Percentiles rank a stretch among this genome's conserved stretches.
These are phyloP conservation scores for Coemansia brasiliensis DNA, from an alignment of 192 early-diverging fungal species.

Conservation along the genomic window DNA sequence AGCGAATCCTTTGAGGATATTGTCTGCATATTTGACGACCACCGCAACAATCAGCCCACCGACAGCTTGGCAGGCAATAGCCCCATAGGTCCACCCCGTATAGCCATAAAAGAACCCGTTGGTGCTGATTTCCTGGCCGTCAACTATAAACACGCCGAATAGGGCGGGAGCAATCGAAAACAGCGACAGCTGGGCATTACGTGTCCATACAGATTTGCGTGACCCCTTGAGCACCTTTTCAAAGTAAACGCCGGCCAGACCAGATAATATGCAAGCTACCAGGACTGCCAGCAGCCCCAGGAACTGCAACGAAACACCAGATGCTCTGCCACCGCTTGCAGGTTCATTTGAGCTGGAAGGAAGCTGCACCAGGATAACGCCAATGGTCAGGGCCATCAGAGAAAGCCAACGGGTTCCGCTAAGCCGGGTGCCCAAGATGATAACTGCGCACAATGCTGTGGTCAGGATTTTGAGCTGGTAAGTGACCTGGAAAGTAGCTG, in stretches of 20 bases:
- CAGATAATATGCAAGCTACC: conserved; percentile 86
- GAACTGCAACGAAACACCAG: conserved; percentile 31
- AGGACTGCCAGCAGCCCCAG: conserved; percentile 79
- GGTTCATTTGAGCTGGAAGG: conserved; percentile 37
- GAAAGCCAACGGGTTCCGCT: conserved; percentile 79
- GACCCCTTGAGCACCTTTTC: conserved; percentile 95
- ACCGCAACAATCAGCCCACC: conserved; percentile 94
- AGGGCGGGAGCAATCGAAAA: conserved; percentile 80
- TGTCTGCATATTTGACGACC: conserved; percentile 98
- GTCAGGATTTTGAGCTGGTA: conserved; percentile 98
- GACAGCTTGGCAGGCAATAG: conserved; percentile 85
- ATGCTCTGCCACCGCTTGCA: neutral
- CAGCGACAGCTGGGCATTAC: conserved; percentile 91
- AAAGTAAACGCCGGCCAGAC: conserved; percentile 97
- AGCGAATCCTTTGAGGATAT: conserved; percentile 99
- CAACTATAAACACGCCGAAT: conserved; percentile 76
- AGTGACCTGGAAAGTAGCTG: conserved; percentile 94
- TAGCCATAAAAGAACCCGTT: conserved; percentile 94
- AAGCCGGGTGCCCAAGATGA: conserved; percentile 72
- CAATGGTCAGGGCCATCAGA: conserved; percentile 77
- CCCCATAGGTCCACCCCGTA: conserved; percentile 72
- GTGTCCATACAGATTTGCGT: conserved; percentile 79
- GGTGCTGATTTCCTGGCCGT: conserved; percentile 64
- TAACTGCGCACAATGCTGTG: conserved; percentile 89
- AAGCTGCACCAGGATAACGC: conserved; percentile 85